Base-by-base conservation (phyloP, 352 stramenopile genomes). In the Globisporangium lucens region DNA sequence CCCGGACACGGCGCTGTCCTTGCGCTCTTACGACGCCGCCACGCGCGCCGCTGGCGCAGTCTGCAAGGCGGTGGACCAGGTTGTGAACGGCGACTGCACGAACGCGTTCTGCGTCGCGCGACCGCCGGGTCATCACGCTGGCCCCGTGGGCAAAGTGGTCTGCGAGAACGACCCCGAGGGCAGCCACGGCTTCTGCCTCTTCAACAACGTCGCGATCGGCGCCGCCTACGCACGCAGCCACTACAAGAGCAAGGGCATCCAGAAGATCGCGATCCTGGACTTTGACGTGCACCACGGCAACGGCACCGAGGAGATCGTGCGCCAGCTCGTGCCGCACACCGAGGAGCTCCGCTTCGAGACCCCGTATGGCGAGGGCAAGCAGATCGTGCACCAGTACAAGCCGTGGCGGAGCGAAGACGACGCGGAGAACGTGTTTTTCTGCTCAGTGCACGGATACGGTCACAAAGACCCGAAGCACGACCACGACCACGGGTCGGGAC, bases 271-370 rank as follows among this genome's bases (percentile, higher is more conserved):
- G 4, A 98, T 99, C 69, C 74, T 99, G 51, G 97, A 99, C 71
- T 99, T 99, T 86, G 97, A 99, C 77, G 96, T 99, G 29, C 97
- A 99, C 73, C 97, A 99, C 74, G 90, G 98, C 56, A 99, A 99
- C 80, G 97, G 98, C 17, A 99, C 97, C 0, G 96, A 99, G 66
- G 86, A 98, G 56, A 98, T 98, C 61, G 89, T 99, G 56, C 82
- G 90, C 17, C 89, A 98, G 60, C 77, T 99, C 1, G 85, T 97
- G 57, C 97, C 97, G 0, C 86, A 72, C 56, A 86, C 89, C 3
- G 80, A 95, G 55, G 89, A 93, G 68, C 69, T 90, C 15, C 63
- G 63, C 6, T 93, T 97, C 61, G 80, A 95, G 63, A 98, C 93
- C n/a, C 90, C 89, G 0, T 98, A 98, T 73, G 89, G 89, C 29